phyloP scores from a whole-genome alignment of 192 early-diverging fungal species.

The Pilaira anomala region DNA sequence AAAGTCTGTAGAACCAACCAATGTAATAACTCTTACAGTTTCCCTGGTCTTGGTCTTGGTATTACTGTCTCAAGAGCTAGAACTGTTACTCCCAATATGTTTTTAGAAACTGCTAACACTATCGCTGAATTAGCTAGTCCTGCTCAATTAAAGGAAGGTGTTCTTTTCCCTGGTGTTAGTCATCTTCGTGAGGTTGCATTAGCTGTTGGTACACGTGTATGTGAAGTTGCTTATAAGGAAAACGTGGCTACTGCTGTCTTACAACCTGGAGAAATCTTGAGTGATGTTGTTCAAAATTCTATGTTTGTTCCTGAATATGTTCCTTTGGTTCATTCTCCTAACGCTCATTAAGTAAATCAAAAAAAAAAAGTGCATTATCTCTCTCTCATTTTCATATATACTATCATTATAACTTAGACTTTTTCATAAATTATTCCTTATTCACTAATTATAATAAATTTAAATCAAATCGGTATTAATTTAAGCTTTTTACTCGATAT shows the following conservation, averaged over 20 bases:
- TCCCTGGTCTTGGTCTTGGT: slow-evolving; percentile 50
- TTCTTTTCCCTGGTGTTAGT: slow-evolving; percentile 50
- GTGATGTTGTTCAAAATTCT: slow-evolving; percentile 45
- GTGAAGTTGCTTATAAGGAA: slow-evolving; percentile 52
- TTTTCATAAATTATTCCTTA: no score
- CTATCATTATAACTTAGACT: no score
- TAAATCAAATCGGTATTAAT: no score
- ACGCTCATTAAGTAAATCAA: background rate
- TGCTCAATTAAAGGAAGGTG: slow-evolving; percentile 47
- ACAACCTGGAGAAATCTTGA: slow-evolving; percentile 40
- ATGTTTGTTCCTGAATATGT: slow-evolving; percentile 58
- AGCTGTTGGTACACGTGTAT: slow-evolving; percentile 46
- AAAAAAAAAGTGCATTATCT: no score
- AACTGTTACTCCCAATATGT: slow-evolving; percentile 51
- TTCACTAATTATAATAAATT: no score
- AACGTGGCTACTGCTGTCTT: slow-evolving; percentile 44
- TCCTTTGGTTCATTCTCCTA: slow-evolving; percentile 34
- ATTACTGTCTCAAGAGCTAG: slow-evolving; percentile 48
- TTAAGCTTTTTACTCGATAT: no score
- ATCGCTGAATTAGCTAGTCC: slow-evolving; percentile 50
- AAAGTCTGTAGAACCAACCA: slow-evolving; percentile 45
- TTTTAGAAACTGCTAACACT: slow-evolving; percentile 50
- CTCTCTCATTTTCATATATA: no score
- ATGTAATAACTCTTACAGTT: slow-evolving; percentile 52
- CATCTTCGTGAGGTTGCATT: slow-evolving; percentile 44